These are phyloP conservation scores for Hagleromyces aurorensis DNA, from an alignment of 805 yeast species.

Conservation along the genomic window DNA sequence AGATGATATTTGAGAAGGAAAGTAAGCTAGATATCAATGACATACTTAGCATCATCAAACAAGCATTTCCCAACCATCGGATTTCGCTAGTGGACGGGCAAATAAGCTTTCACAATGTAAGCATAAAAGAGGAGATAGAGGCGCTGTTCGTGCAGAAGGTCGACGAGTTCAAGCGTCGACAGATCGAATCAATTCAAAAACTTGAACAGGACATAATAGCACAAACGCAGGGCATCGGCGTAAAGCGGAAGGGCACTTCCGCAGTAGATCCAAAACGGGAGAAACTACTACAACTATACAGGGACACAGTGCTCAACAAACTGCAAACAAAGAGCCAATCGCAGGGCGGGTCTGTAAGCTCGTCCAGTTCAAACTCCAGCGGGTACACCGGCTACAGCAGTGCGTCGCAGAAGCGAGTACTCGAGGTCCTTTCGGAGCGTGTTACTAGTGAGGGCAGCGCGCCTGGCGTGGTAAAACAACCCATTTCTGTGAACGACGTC, in stretches of 20 bases:
- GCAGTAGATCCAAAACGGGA: constrained; percentile 24
- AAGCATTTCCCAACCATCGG: constrained; percentile 24
- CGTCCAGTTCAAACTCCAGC: too few species aligned
- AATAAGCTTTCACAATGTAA: constrained; percentile 27
- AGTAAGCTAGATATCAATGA: constrained; percentile 26
- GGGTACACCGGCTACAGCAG: constrained; percentile 7
- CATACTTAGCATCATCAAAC: constrained; percentile 23
- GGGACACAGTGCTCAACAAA: constrained; percentile 29
- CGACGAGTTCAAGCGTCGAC: constrained; percentile 11
- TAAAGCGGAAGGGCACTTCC: background rate
- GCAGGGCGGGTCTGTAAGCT: too few species aligned
- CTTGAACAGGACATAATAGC: constrained; percentile 20
- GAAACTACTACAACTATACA: constrained; percentile 24
- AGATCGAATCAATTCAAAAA: constrained; percentile 9
- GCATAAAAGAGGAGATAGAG: constrained; percentile 17
- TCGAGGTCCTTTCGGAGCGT: constrained; percentile 16
- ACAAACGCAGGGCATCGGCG: constrained; percentile 1
- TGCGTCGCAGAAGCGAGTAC: constrained; percentile 7
- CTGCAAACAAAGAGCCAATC: constrained; percentile 24
- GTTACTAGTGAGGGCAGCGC: constrained; percentile 4
- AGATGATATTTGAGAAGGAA: constrained; percentile 16
- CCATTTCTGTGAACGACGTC: constrained; percentile 16
- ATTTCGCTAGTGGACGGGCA: constrained; percentile 30
- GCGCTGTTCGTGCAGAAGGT: constrained; percentile 16
- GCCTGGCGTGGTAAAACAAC: constrained; percentile 8